Percentiles rank a stretch among this genome's conserved stretches.
Conservation (phyloP, 2,329 filamentous ascomycete species). For the Neofusicoccum parvum region DNA sequence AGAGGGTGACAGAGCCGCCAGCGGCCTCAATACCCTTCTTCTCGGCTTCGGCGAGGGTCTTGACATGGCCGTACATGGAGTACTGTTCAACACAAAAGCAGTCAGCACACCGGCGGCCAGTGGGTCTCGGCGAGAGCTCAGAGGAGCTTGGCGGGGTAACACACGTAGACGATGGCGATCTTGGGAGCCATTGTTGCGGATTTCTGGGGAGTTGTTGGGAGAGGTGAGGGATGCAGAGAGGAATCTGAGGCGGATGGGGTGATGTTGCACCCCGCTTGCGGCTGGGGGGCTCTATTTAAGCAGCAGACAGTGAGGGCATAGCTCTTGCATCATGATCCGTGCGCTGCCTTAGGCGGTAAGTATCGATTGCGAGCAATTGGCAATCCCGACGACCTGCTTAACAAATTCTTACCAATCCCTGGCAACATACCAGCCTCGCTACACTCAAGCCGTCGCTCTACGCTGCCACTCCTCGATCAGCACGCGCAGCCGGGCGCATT, state of each 20-base stretch:
- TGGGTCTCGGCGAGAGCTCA: background rate
- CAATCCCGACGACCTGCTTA: conserved; percentile 19
- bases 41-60: conserved; percentile 82
- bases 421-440: background rate
- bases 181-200: conserved; percentile 74
- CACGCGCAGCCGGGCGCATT: background rate
- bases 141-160: conserved; percentile 40
- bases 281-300: conserved; percentile 8
- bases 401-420: conserved; percentile 23
- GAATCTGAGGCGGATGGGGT: background rate
- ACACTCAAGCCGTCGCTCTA: background rate
- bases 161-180: conserved; percentile 86
- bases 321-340: conserved; percentile 7
- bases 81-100: conserved; percentile 58
- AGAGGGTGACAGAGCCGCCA: conserved; percentile 79
- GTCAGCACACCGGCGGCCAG: background rate
- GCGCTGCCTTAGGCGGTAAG: background rate
- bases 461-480: background rate
- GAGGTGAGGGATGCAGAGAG: background rate
- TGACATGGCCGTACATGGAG: conserved; percentile 92
- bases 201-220: background rate
- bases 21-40: conserved; percentile 86
- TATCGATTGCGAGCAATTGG: conserved; percentile 6
- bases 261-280: background rate
- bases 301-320: background rate